Evolutionary conservation across 495 filamentous ascomycete species (phyloP), one percentile per base, ranked within the genome.

Genomic region (Cercophora sp.): DNA sequence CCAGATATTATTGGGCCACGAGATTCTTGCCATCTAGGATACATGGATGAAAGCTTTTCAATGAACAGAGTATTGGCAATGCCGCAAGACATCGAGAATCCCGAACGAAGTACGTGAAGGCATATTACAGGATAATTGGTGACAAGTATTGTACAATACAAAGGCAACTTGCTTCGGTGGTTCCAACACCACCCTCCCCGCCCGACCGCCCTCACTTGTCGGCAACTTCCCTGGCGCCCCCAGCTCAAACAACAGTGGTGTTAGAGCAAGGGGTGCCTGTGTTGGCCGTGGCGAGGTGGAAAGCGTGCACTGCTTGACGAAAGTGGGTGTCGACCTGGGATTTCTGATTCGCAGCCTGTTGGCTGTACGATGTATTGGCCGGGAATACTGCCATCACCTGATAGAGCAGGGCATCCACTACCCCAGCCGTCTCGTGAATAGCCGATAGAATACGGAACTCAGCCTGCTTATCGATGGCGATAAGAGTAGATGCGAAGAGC

Each of bases 251-350:
- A 23, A 43, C 36, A 1, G 53, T 60, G 1, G 53, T 60, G 45
- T 60, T 60, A 4, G 57, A 60, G 25, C 56, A 60, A 11, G 57
- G 57, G 13, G 57, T 44, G 5, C 53, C 48, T 2, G 57, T 60
- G 34, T 60, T 60, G 35, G 57, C 57, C 3, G 57, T 60, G 25
- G 53, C 57, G 20, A 60, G 27, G 25, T 60, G 57, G 44, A 60
- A 60, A 16, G 53, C 29, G 22, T 60, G 57, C 15, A 56, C 53
- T 4, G 57, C 48, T 26, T 54, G 49, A 8, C 57, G 53, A 25
- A 60, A 56, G 44, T 60, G 57, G 8, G 53, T 56, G 49, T 54
- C 51, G 41, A 56, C 57, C 22, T 60, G 57, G 11, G 57, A 41
- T 39, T 56, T 60, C 26, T 60, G 57, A 49, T 60, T 60, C 4